These are phyloP conservation scores for Starmerella riodocensis DNA, from an alignment of 805 yeast species.

Conservation along the genomic window DNA sequence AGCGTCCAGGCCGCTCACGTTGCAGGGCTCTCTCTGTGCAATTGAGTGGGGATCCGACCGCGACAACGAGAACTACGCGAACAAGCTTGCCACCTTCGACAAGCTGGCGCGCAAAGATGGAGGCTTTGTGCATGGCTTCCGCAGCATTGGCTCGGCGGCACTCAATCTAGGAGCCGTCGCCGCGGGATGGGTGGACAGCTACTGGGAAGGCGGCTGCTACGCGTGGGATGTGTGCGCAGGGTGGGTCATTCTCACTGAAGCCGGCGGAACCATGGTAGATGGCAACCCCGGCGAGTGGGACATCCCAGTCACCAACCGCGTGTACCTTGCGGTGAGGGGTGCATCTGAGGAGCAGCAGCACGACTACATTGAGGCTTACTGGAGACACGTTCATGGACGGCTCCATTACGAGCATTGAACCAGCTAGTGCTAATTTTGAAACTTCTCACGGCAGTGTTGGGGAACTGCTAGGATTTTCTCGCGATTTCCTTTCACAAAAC, in stretches of 20 bases:
- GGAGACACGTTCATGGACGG: constrained; percentile 38
- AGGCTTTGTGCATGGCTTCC: constrained; percentile 48
- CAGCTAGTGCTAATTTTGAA: not conserved
- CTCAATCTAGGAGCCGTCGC: constrained; percentile 48
- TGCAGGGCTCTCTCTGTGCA: constrained; percentile 43
- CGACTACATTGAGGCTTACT: constrained; percentile 36
- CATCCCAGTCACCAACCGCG: constrained; percentile 38
- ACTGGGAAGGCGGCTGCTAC: constrained; percentile 62
- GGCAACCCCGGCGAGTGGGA: constrained; percentile 40
- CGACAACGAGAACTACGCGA: constrained; percentile 37
- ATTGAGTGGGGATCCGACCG: constrained; percentile 53
- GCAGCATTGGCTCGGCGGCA: constrained; percentile 54
- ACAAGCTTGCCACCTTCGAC: constrained; percentile 38
- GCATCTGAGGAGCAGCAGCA: constrained; percentile 35
- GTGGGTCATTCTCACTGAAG: constrained; percentile 46
- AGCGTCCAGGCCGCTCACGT: constrained; percentile 29
- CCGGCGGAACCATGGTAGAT: constrained; percentile 46
- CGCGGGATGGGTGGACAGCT: constrained; percentile 44
- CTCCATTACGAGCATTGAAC: constrained; percentile 29
- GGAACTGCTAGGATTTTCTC: too few relatives aligned
- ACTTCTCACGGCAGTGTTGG: too few relatives aligned
- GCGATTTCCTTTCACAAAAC: too few relatives aligned
- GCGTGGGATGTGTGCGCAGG: constrained; percentile 64
- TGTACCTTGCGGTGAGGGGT: constrained; percentile 47
- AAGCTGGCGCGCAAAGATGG: constrained; percentile 39